Conservation (phyloP, 331 rosid genomes). For the Spiraea crenata region DNA sequence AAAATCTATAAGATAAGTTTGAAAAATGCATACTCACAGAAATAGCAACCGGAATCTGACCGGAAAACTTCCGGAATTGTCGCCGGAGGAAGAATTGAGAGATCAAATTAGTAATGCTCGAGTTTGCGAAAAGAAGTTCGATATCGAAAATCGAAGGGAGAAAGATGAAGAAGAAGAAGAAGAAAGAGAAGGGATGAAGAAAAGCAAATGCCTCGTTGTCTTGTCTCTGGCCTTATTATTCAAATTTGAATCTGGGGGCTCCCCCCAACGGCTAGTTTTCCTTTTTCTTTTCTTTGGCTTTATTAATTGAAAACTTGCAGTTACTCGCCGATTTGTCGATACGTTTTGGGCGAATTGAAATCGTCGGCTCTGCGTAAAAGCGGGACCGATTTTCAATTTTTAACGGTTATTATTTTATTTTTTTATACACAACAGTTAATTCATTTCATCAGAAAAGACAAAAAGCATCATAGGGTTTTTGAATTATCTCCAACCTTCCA, state of each 20-base stretch:
- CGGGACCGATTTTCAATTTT: conserved; percentile 23
- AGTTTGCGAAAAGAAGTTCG: neutral
- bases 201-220: neutral
- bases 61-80: conserved; percentile 3
- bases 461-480: neutral
- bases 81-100: neutral
- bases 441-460: conserved; percentile 3
- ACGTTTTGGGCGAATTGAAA: conserved; percentile 16
- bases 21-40: conserved; percentile 34
- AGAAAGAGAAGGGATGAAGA: neutral
- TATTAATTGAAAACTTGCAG: neutral
- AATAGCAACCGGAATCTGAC: conserved; percentile 12
- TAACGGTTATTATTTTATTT: conserved; percentile 30
- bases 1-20: neutral
- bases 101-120: neutral
- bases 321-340: neutral
- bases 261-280: conserved; percentile 72
- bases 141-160: neutral
- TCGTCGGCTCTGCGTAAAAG: conserved; percentile 11
- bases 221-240: neutral
- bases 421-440: neutral
- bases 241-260: conserved; percentile 39
- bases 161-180: neutral
- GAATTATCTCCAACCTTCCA: conserved; percentile 7
- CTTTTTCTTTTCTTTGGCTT: neutral